Conservation (phyloP, 768 basidiomycete species). For the Amanita muscaria region DNA sequence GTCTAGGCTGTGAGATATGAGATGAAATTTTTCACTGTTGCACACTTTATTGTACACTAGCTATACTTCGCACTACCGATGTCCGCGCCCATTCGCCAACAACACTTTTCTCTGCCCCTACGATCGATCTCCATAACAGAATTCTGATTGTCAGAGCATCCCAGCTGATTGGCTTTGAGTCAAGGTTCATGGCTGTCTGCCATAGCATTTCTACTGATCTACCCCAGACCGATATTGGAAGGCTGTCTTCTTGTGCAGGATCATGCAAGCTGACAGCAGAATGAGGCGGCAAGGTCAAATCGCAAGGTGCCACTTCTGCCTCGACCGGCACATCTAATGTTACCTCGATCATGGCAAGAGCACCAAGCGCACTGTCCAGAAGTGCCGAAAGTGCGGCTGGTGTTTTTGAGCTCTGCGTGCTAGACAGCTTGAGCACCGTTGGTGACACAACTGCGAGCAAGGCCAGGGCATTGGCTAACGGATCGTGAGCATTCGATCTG, state of each 20-base stretch:
- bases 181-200: slow-evolving; percentile 37
- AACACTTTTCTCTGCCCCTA: slow-evolving; percentile 25
- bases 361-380: background rate
- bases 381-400: background rate
- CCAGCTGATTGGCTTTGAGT: slow-evolving; percentile 32
- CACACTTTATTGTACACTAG: background rate
- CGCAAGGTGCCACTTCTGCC: background rate
- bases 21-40: background rate
- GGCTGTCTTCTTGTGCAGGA: slow-evolving; percentile 15
- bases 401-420: background rate
- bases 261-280: slow-evolving; percentile 29
- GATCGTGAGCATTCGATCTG: background rate
- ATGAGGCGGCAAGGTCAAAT: slow-evolving; percentile 22
- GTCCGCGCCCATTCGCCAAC: slow-evolving; percentile 53
- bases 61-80: slow-evolving; percentile 20
- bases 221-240: slow-evolving; percentile 37
- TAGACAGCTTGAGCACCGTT: slow-evolving; percentile 3
- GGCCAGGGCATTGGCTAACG: background rate
- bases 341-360: slow-evolving; percentile 1
- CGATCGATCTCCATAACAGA: slow-evolving; percentile 45
- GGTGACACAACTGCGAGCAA: background rate
- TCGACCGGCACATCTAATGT: background rate
- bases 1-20: background rate
- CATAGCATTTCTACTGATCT: slow-evolving; percentile 46
- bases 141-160: slow-evolving; percentile 43